Evolutionary conservation across 768 basidiomycete species (phyloP), one percentile per base, ranked within the genome.

Genomic region (Serendipita vermifera): DNA sequence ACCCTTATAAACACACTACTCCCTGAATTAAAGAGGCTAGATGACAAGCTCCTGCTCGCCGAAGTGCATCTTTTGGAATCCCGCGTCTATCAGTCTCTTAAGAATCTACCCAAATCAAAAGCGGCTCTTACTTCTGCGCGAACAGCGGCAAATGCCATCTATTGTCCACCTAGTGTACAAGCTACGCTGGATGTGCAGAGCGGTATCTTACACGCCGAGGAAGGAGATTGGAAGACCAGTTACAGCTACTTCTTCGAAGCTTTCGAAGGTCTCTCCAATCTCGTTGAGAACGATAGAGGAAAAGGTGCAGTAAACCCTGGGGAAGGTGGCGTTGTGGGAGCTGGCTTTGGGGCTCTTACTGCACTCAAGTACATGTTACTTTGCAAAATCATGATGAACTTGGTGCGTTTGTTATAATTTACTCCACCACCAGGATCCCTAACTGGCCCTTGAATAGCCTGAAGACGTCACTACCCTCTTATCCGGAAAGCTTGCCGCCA

Each of bases 171-270:
- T 11, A 72, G 79, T 57, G 73, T 86, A 14, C 82, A 77, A 62
- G 74, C 74, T 15, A 51, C 22, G 13, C 72, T 81, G 29, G 83
- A 86, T 63, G 73, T 84, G 26, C 83, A 85, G 64, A 77, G 77
- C 38, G 85, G 94, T 3, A 75, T 94, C 38, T 76, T 97, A 7
- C 90, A 96, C 63, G 92, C 94, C 0, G 93, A 99, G 62, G 94
- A 99, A 64, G 94, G 93, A 66, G 94, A 98, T 69, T 98, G 96
- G 69, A 93, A 80, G 57, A 99, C 94, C 0, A 94, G 83, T 20
- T 96, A 96, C 69, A 91, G 88, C 0, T 99, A 98, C 72, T 98
- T 97, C 71, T 91, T 88, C 62, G 94, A 98, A 70, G 83, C 91
- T 2, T 97, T 98, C 60, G 96, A 99, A 70, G 91, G 83, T 54